Evolutionary conservation across 176 grass and related monocot species (phyloP), one percentile per base, ranked within the genome.

Genomic region (Oryza punctata): DNA sequence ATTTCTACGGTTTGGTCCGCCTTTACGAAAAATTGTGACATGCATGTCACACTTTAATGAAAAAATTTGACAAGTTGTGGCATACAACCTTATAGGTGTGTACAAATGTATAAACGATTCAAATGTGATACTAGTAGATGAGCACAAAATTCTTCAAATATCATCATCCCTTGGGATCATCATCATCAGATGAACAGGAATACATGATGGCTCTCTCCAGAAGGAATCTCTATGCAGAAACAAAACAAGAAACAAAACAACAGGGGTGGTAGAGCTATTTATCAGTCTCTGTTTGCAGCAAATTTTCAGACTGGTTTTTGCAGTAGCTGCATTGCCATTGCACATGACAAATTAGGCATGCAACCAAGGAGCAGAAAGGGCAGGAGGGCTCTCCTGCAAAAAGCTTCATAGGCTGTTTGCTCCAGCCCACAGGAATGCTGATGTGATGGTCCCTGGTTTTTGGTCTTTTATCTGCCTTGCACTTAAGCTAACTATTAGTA

Each of bases 361-460:
- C 26, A 46, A 24, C 79, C 80, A 82, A 45, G 10, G 14, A 82
- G 69, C 37, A 46, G 52, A 45, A 24, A 33, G 25, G 27, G 3
- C 32, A n/a, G 30, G 29, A 12, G 18, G 14, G 8, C 19, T 37
- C 49, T 19, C 32, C 33, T 60, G 67, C 67, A 47, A 54, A 79
- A 27, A 59, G 60, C 72, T 71, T 73, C 37, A 52, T 47, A 41
- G 24, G 37, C 69, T 64, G 69, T 73, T 82, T 73, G 54, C 18
- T 13, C 11, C 69, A 63, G 69, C 69, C 37, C 80, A 82, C 80
- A 64, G 69, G 69, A 82, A 72, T 45, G 52, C n/a, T 30, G 68
- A n/a, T 46, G 16, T 28, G 52, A 73, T 46, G 80, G 80, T 45
- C 50, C 38, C 35, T 44, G 68, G 50, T 82, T 72, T 50, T 23